Base-by-base conservation (phyloP, 768 basidiomycete species). In the Boletus barrowsii region DNA sequence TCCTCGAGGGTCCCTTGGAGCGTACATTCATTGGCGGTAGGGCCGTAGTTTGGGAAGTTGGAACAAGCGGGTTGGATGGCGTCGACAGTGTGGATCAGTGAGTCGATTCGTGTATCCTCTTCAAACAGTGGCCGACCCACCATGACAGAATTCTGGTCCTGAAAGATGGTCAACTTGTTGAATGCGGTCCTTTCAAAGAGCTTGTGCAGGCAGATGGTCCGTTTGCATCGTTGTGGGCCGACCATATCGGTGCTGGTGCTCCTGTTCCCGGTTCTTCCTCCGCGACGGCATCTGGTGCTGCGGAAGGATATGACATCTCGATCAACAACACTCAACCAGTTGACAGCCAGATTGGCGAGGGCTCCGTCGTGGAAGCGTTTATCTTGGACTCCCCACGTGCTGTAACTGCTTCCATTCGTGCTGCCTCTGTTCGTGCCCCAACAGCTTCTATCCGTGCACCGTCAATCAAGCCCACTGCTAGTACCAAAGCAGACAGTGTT, bases 181-280 rank as follows among this genome's bases (percentile, higher is more conserved):
- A 98, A 70, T 81, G 82, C 55, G 93, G 93, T 10, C 81, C 72
- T 40, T 92, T 93, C 69, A 83, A 80, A 54, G 90, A 94, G 56
- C 76, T 97, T 32, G 72, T 94, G 43, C 82, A 83, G 30, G 71
- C 73, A 42, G 80, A 87, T 59, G 90, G 90, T 47, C 64, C 83
- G 37, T 94, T 93, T 62, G 87, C 90, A 13, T 76, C 81, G 1
- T 88, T 95, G 89, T 97, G 94, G 93, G 84, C 88, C 1, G 84
- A 91, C 66, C 90, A 95, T 64, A 76, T 88, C 30, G 83, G 83
- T 22, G 78, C 86, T 5, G 77, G 81, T 49, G 73, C 72, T 56
- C 70, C 76, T 15, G 62, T 74, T 36, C 71, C 76, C 5, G 60
- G 65, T 18, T 70, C 69, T 36, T 67, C 62, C 17, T 59, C 61